Base-by-base conservation (phyloP, 1,139 yeast species). In the Candida anutae region DNA sequence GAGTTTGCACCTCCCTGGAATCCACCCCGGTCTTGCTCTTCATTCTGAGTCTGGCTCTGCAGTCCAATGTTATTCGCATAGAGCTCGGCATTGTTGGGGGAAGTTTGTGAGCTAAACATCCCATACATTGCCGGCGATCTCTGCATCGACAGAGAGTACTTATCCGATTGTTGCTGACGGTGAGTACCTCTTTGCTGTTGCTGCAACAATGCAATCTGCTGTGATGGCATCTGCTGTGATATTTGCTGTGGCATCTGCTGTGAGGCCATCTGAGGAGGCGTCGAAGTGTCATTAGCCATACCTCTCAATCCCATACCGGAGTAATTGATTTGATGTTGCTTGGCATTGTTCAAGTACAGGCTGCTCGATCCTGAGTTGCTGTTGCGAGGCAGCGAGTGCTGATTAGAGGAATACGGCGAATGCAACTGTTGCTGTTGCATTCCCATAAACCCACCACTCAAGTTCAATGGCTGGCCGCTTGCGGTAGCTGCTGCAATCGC, bases 401-500 rank as follows among this genome's bases (percentile, higher is more conserved):
- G 21, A 3, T 24, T 18, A 19, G 21, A 24, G 5, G 30, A 30
- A 19, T 38, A 38, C 4, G 45, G 31, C 25, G 50, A 52, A 23
- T 45, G 46, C 4, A 55, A 53, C 32, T 52, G 60, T 4, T 55
- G 58, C 31, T 46, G 58, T 26, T 55, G 61, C 30, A 53, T 41
- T 2, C 48, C 46, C 43, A 50, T 42, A 26, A 53, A 50, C 5
- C 46, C 46, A 28, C 45, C 49, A 34, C 43, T 53, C 38, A 62
- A 43, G 35, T 56, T 63, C 41, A 64, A 53, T 3, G 70, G 67
- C 36, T 63, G 70, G 1, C 71, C 72, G 37, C 68, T 58, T 4
- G 72, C 72, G n/a, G 71, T 65, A n/a, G 72, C 71, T 4, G 72
- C 69, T 1, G 71, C 71, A 28, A 64, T 63, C 3, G 70, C 72